Evolutionary conservation across 2,329 filamentous ascomycete species (phyloP).

Genomic region (Microthyrium microscopicum): DNA sequence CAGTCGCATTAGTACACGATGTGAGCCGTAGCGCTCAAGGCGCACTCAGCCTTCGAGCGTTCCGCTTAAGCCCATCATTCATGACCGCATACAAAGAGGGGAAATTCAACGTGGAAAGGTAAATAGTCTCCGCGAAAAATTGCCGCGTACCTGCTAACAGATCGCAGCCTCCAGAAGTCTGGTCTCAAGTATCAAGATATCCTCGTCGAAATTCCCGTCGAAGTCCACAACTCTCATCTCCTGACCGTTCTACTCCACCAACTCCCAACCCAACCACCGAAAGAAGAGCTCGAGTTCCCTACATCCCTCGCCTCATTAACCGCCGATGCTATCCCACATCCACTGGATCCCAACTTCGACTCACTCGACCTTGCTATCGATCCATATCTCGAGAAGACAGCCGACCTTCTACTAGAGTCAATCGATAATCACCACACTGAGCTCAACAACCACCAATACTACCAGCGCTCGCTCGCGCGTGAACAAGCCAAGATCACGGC

Average conservation of each 20-base stretch:
- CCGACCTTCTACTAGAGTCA: slow-evolving; percentile 85
- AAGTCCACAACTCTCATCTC: slow-evolving; percentile 92
- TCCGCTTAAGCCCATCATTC: slow-evolving; percentile 74
- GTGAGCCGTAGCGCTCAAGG: slow-evolving; percentile 91
- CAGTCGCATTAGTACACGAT: slow-evolving; percentile 83
- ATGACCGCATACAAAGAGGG: slow-evolving; percentile 87
- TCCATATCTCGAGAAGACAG: slow-evolving; percentile 95
- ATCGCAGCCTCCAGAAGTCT: slow-evolving; percentile 70
- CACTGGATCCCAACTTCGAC: slow-evolving; percentile 77
- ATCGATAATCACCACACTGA: slow-evolving; percentile 98
- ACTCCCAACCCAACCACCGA: slow-evolving; percentile 51
- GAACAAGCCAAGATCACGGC: slow-evolving; percentile 94
- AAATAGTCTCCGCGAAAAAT: slow-evolving; percentile 20
- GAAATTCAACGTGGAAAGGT: slow-evolving; percentile 96
- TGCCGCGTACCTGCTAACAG: background rate
- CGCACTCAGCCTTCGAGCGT: slow-evolving; percentile 74
- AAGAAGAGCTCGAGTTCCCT: slow-evolving; percentile 57
- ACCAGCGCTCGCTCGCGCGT: slow-evolving; percentile 80
- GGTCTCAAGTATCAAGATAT: slow-evolving; percentile 90
- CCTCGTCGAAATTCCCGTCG: slow-evolving; percentile 73
- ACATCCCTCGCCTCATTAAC: slow-evolving; percentile 63
- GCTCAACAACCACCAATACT: slow-evolving; percentile 97
- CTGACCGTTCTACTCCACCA: slow-evolving; percentile 92
- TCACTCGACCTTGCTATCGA: slow-evolving; percentile 85
- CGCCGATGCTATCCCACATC: slow-evolving; percentile 42